phyloP scores from a whole-genome alignment of 345 rosid genomes.

The Brassica juncea region DNA sequence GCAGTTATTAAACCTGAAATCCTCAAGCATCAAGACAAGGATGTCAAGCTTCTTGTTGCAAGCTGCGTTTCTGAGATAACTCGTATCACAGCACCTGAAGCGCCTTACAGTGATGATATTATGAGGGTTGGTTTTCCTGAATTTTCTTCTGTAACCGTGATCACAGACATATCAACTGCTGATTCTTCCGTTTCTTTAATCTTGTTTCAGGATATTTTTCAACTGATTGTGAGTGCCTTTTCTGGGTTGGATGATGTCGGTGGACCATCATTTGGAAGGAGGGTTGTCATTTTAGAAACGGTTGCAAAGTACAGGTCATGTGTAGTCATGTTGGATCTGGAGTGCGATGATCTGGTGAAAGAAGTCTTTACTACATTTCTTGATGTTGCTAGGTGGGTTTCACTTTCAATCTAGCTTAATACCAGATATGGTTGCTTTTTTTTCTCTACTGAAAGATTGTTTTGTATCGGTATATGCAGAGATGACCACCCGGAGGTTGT shows the following conservation, averaged over 20 bases:
- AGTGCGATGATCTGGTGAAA: conserved; percentile 86
- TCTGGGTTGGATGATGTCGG: conserved; percentile 75
- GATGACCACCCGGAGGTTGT: conserved; percentile 94
- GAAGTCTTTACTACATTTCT: conserved; percentile 91
- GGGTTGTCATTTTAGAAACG: conserved; percentile 91
- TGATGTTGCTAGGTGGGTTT: conserved; percentile 82
- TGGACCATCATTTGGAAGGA: conserved; percentile 92
- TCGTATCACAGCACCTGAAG: conserved; percentile 98
- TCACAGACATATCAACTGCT: conserved; percentile 2
- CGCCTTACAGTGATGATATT: conserved; percentile 82
- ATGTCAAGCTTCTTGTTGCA: conserved; percentile 92
- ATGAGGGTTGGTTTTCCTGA: conserved; percentile 62
- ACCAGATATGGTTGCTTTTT: background rate
- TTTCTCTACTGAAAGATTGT: conserved; percentile 8
- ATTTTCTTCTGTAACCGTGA: background rate
- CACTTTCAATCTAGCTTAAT: conserved; percentile 18
- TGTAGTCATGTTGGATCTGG: conserved; percentile 98
- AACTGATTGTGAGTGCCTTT: conserved; percentile 81
- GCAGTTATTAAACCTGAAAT: conserved; percentile 79
- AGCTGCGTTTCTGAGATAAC: conserved; percentile 94
- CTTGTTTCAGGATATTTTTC: conserved; percentile 76
- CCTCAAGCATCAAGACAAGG: conserved; percentile 91
- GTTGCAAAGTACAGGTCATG: conserved; percentile 96
- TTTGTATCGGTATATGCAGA: conserved; percentile 50
- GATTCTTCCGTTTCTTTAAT: conserved; percentile 25